These are phyloP conservation scores for Leccinum griseonigrum DNA, from an alignment of 1,284 basidiomycete genomes.

Conservation along the genomic window DNA sequence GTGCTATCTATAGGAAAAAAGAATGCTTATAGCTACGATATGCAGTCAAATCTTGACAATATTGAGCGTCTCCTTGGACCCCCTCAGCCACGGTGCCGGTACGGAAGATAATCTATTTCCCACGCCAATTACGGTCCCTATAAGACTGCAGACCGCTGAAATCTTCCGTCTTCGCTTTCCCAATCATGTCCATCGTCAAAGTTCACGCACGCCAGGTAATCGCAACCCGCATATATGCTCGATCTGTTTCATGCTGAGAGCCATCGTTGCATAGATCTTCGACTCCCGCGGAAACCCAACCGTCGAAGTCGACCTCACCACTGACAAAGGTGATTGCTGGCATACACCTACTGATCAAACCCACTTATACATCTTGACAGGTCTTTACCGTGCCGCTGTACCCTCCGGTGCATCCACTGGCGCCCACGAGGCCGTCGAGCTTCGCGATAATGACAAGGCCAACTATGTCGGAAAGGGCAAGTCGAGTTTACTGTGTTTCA, in stretches of 20 bases:
- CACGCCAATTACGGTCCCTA: conserved; percentile 26
- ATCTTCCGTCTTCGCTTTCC: conserved; percentile 27
- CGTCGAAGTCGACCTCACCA: conserved; percentile 92
- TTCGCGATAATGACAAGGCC: conserved; percentile 94
- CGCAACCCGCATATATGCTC: conserved; percentile 8
- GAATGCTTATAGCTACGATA: neutral
- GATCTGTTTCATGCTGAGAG: conserved; percentile 9
- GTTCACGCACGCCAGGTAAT: conserved; percentile 85
- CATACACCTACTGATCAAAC: conserved; percentile 2
- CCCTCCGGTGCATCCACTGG: conserved; percentile 99
- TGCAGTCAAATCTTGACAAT: neutral
- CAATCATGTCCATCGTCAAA: conserved; percentile 83
- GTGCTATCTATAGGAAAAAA: neutral
- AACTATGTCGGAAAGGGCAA: conserved; percentile 94
- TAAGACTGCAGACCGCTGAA: conserved; percentile 18
- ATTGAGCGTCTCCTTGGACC: neutral
- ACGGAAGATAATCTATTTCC: conserved; percentile 33
- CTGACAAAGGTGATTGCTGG: conserved; percentile 69
- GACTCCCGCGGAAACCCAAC: conserved; percentile 96
- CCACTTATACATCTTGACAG: conserved; percentile 40
- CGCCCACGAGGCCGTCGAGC: conserved; percentile 97
- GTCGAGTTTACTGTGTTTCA: conserved; percentile 14
- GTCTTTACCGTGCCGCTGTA: conserved; percentile 92
- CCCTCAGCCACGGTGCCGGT: neutral
- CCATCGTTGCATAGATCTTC: conserved; percentile 70